Percentiles rank a stretch among this genome's conserved stretches.
Evolutionary conservation across 805 yeast species (phyloP).

Genomic region (Ogataea dorogensis): DNA sequence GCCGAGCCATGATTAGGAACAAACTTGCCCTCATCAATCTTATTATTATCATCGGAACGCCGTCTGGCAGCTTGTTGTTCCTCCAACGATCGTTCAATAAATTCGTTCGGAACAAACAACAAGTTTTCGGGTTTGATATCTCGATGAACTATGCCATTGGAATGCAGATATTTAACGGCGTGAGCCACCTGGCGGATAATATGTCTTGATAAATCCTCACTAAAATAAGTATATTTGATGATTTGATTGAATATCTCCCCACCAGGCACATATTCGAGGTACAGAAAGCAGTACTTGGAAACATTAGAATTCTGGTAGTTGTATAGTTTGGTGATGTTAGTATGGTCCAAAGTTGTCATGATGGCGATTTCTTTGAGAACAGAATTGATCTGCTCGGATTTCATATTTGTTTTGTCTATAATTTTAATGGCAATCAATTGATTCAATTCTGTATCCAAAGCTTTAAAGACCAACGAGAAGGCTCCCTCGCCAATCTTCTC

Average conservation of each 20-base stretch:
- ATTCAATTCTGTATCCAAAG: conserved; percentile 45
- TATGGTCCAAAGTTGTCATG: conserved; percentile 63
- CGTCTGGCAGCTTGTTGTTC: conserved; percentile 46
- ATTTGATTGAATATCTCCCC: conserved; percentile 82
- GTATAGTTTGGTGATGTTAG: conserved; percentile 56
- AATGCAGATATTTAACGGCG: conserved; percentile 69
- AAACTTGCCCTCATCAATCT: conserved; percentile 62
- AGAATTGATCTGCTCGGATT: conserved; percentile 49
- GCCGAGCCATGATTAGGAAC: conserved; percentile 56
- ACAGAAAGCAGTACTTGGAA: conserved; percentile 53
- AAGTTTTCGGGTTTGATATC: conserved; percentile 83
- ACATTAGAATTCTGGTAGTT: conserved; percentile 49
- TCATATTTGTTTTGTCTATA: conserved; percentile 60
- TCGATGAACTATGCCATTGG: conserved; percentile 71
- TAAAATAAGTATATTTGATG: conserved; percentile 71
- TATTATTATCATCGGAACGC: conserved; percentile 56
- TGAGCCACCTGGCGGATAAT: conserved; percentile 69
- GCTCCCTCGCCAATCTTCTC: conserved; percentile 78
- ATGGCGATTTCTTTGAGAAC: conserved; percentile 71
- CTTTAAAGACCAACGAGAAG: conserved; percentile 80
- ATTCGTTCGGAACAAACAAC: conserved; percentile 56
- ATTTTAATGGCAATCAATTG: conserved; percentile 69
- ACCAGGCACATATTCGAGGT: conserved; percentile 68
- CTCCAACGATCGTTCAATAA: conserved; percentile 38
- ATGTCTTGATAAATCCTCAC: conserved; percentile 70